Evolutionary conservation across 495 filamentous ascomycete genomes (phyloP), one percentile per base, ranked within the genome.

Genomic region (Emericellopsis terricola): DNA sequence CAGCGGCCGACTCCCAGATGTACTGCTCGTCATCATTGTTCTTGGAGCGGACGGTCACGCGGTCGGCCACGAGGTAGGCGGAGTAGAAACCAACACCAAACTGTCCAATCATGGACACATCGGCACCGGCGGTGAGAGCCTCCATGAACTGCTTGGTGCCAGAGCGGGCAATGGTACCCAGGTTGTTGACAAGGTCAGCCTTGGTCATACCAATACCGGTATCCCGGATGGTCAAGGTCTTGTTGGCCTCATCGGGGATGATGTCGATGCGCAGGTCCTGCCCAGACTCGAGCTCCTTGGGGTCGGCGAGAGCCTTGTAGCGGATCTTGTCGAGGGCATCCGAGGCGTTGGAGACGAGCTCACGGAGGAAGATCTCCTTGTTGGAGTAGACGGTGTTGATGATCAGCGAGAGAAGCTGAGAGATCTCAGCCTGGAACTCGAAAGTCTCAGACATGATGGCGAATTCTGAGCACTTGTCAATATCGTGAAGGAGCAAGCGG

Each of bases 31-130:
- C 89, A 68, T 97, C 89, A 56, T 97, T 97, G 76, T 93, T 67
- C 76, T 94, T 97, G 45, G 87, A 94, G 52, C 92, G 50, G 48
- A 96, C 83, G 47, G 81, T 91, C 46, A 97, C 89, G 42, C 69
- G 71, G 74, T 97, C 89, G 50, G 89, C 89, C 48, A 97, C 89
- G 36, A 97, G 83, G 72, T 97, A 97, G 44, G 89, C 89, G 34
- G 89, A 97, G 76, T 97, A 97, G 82, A 97, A 97, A 81, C 89
- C 89, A 50, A 97, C 89, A 87, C 89, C 89, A 63, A 97, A 97
- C 69, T 97, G 89, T 49, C 89, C 89, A 62, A 97, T 97, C 89
- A 97, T 96, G 65, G 89, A 96, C 47, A 97, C 87, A 67, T 97
- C 89, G 51, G 91, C 89, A 71, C 89, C 89, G 43, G 89, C 89